Evolutionary conservation across 164 flowering plant species (phyloP).

Genomic region (Brasenia schreberi): DNA sequence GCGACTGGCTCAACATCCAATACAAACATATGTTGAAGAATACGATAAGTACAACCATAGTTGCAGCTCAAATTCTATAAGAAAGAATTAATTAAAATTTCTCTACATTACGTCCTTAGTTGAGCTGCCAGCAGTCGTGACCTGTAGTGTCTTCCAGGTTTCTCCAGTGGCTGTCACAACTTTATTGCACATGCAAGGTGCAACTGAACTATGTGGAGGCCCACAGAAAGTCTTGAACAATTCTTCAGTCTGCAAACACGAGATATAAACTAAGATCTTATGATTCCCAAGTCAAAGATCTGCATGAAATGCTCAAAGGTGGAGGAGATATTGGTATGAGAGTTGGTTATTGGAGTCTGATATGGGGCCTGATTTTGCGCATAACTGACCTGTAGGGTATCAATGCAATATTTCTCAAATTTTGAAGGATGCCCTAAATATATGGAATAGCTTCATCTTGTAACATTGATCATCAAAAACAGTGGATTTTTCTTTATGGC

Average conservation of each 20-base stretch:
- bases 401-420: too few relatives aligned
- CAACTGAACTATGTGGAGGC: background rate
- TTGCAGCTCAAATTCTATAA: constrained; percentile 2
- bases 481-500: too few relatives aligned
- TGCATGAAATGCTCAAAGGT: too few relatives aligned
- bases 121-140: background rate
- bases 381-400: too few relatives aligned
- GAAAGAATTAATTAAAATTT: background rate
- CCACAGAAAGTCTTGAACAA: background rate
- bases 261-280: background rate
- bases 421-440: too few relatives aligned
- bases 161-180: background rate
- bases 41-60: background rate
- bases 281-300: too few relatives aligned
- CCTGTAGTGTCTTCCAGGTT: constrained; percentile 5
- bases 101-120: background rate
- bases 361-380: too few relatives aligned
- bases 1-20: background rate
- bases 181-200: background rate
- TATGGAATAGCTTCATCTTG: too few relatives aligned
- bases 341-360: too few relatives aligned
- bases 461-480: too few relatives aligned
- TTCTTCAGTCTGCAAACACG: background rate
- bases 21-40: background rate
- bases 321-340: too few relatives aligned